Base-by-base conservation (phyloP, 2,329 filamentous ascomycete species). In the Cladosporium sp. region DNA sequence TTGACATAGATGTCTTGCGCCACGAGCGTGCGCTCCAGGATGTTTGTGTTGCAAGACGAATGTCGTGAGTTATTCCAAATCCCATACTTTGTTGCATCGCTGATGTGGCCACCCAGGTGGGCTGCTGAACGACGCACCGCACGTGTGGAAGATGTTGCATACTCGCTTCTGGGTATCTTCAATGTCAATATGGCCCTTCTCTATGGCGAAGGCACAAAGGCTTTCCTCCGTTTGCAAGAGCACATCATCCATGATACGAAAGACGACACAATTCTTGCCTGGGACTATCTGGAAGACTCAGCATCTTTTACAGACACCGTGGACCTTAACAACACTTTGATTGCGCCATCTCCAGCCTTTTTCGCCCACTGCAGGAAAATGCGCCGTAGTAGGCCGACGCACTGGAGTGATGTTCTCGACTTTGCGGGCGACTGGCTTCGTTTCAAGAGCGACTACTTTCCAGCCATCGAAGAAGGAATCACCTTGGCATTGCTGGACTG, bases 61-160 rank as follows among this genome's bases (percentile, higher is more conserved):
- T 43, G 41, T 43, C 41, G 41, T 43, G n/a, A 43, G 41, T 11
- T 27, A 3, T 9, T 3, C 15, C 13, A 16, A 12, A 40, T 8
- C 15, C 2, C 3, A 2, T 1, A 25, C 20, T 2, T 6, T 22
- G 57, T 62, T 39, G 57, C 36, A 22, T 35, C 57, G 39, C 53
- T 58, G 11, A 52, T 58, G 49, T 54, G 62, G 49, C 56, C 51
- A 18, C n/a, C n/a, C 11, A 43, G 41, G 13, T 67, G 65, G 65
- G 59, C 59, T 7, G 55, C 55, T 13, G 36, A 42, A n/a, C 62
- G 65, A 1, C 25, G 55, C 9, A 63, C 64, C 1, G 62, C 51
- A 7, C 33, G 45, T 13, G n/a, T 18, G 2, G 56, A 58, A 20
- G 56, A 58, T 35, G 22, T 32, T 8, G 55, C 53, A 6, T 57